Percentiles rank a stretch among this genome's conserved stretches.
phyloP scores from a whole-genome alignment of 2,329 filamentous ascomycete species.

The Ophiocordyceps australis region DNA sequence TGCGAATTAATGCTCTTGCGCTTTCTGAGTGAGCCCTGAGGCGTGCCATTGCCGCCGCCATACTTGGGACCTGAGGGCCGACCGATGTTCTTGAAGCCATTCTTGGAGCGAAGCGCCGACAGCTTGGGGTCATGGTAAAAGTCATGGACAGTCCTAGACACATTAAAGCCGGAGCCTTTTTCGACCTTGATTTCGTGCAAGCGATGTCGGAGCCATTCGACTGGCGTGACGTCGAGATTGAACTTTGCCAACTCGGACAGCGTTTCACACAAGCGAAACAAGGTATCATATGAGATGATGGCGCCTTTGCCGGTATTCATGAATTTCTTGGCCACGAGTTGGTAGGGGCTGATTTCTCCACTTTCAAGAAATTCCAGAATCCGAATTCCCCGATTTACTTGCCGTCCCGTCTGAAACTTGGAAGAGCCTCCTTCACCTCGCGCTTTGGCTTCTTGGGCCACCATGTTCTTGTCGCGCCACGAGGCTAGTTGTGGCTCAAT shows the following conservation, averaged over 20 bases:
- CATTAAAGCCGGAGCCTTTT: constrained; percentile 27
- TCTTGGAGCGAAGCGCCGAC: constrained; percentile 26
- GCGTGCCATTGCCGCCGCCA: constrained; percentile 7
- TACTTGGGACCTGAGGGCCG: constrained; percentile 30
- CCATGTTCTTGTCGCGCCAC: constrained; percentile 28
- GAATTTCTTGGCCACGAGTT: constrained; percentile 33
- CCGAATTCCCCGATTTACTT: constrained; percentile 33
- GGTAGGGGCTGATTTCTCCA: constrained; percentile 35
- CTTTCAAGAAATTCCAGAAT: constrained; percentile 32
- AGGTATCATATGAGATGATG: constrained; percentile 33
- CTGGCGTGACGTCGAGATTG: constrained; percentile 28
- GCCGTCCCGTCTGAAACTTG: constrained; percentile 34
- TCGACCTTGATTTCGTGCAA: constrained; percentile 27
- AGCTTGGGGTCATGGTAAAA: constrained; percentile 39
- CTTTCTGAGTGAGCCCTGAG: constrained; percentile 10
- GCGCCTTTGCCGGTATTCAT: constrained; percentile 20
- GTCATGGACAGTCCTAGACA: constrained; percentile 30
- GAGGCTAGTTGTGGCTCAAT: constrained; percentile 24
- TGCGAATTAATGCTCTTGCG: constrained; percentile 14
- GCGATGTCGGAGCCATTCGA: constrained; percentile 39
- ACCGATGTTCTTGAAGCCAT: constrained; percentile 38
- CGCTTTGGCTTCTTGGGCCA: constrained; percentile 13
- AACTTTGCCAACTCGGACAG: constrained; percentile 35
- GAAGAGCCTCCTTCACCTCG: constrained; percentile 16
- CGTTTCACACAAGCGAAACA: constrained; percentile 35